Percentiles rank a stretch among this genome's conserved stretches.
Conservation (phyloP, 192 early-diverging fungal species). For the Mycoemilia scoparia region DNA sequence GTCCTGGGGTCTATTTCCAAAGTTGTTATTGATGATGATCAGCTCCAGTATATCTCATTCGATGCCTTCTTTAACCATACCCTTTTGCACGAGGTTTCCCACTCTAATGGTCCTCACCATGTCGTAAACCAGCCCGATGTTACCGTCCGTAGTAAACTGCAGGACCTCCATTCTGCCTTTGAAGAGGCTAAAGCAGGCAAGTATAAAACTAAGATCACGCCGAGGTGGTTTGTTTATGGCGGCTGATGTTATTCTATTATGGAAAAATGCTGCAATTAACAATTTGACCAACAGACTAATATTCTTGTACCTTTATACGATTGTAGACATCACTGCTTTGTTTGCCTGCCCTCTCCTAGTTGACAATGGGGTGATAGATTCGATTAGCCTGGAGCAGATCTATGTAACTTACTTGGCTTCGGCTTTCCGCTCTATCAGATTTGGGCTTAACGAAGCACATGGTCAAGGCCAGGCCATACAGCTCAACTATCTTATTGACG, state of each 20-base stretch:
- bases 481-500: conserved; percentile 43
- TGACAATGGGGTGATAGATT: conserved; percentile 34
- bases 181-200: conserved; percentile 65
- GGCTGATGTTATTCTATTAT: too few relatives aligned
- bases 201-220: background rate
- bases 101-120: conserved; percentile 49
- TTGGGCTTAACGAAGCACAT: conserved; percentile 52
- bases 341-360: conserved; percentile 42
- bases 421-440: conserved; percentile 50
- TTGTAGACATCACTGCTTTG: conserved; percentile 48
- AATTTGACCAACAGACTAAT: too few relatives aligned
- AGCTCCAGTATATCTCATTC: conserved; percentile 36
- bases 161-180: conserved; percentile 51
- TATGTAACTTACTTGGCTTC: conserved; percentile 57
- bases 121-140: conserved; percentile 21
- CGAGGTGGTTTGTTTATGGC: conserved; percentile 1
- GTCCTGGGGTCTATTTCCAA: conserved; percentile 45
- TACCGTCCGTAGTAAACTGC: conserved; percentile 44
- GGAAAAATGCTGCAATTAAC: too few relatives aligned
- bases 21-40: conserved; percentile 28
- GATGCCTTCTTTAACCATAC: conserved; percentile 56
- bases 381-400: conserved; percentile 39
- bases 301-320: too few relatives aligned
- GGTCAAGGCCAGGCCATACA: conserved; percentile 54
- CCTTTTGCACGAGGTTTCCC: conserved; percentile 51